These are phyloP conservation scores for Medicago ruthenica DNA, from an alignment of 306 rosid genomes.

Conservation along the genomic window DNA sequence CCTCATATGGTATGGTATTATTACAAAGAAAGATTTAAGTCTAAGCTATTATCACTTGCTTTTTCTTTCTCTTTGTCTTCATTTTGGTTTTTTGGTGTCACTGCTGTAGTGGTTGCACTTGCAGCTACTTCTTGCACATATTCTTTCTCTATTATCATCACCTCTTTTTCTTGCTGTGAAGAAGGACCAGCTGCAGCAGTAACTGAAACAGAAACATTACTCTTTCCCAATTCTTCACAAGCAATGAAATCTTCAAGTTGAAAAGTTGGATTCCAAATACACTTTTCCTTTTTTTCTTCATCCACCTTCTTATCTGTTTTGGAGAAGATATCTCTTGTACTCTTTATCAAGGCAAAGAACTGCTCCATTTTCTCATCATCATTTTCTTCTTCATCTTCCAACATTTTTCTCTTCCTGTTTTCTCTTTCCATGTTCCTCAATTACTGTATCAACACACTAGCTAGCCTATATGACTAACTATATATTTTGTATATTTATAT, in stretches of 20 bases:
- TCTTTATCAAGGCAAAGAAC: slow-evolving; percentile 75
- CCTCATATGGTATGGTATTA: not conserved
- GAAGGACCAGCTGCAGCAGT: slow-evolving; percentile 42
- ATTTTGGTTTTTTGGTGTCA: not conserved
- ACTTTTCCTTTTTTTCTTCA: slow-evolving; percentile 9
- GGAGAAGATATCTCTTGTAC: slow-evolving; percentile 57
- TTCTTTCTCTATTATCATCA: slow-evolving; percentile 22
- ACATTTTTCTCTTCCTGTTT: slow-evolving; percentile 62
- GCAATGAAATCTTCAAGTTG: slow-evolving; percentile 77
- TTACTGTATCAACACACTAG: not conserved
- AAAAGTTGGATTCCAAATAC: slow-evolving; percentile 73
- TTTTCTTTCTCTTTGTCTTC: slow-evolving; percentile 44
- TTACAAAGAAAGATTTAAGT: slow-evolving; percentile 77
- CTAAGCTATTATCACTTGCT: slow-evolving; percentile 44
- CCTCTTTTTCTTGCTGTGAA: slow-evolving; percentile 34
- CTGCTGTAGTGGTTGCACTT: not conserved
- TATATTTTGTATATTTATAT: slow-evolving; percentile 1
- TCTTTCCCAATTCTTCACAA: slow-evolving; percentile 24
- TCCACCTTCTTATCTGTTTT: slow-evolving; percentile 31
- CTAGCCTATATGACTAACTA: not conserved
- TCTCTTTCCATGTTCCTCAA: slow-evolving; percentile 59
- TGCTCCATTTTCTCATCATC: slow-evolving; percentile 70
- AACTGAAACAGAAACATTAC: not conserved
- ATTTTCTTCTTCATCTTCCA: slow-evolving; percentile 47
- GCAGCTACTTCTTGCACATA: slow-evolving; percentile 16